Evolutionary conservation across 1,284 basidiomycete species (phyloP), one percentile per base, ranked within the genome.

Genomic region (Rhodofomes roseus): DNA sequence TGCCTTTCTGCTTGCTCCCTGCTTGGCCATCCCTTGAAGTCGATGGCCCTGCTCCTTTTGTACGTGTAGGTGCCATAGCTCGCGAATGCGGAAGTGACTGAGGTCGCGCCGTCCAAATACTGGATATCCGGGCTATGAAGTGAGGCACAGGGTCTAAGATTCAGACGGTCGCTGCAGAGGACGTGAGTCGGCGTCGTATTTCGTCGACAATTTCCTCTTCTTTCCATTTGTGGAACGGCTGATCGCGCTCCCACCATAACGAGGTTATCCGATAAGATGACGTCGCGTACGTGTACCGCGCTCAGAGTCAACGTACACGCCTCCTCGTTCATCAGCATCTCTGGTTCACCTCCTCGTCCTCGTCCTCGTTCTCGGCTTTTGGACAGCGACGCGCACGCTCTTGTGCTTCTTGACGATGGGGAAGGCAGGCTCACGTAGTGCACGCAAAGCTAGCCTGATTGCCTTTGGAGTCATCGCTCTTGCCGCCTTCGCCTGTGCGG

Each of bases 381-480:
- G n/a, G n/a, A n/a, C n/a, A n/a, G n/a, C n/a, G n/a, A n/a, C n/a
- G n/a, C n/a, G n/a, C n/a, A n/a, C n/a, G n/a, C n/a, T n/a, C n/a
- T n/a, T 16, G 7, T 46, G 52, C 50, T 37, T n/a, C 9, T 34
- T n/a, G 12, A 48, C 29, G 53, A 63, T 65, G 62, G 46, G 57
- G 34, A 48, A 51, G 22, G 63, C 58, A 54, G 53, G 55, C 5
- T 65, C 60, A 46, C 56, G 41, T 18, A 53, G 54, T n/a, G 59
- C 63, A 22, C 66, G 66, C 41, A 72, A 70, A 59, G 67, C 71
- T 0, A 70, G 63, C 25, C 65, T 70, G 36, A 70, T 69, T 40
- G 63, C 70, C 2, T 70, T 71, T 51, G 71, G 70, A 6, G 48
- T 72, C 9, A 66, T 72, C 11, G 68, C 66, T 18, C 61, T 71